phyloP scores from a whole-genome alignment of 1,284 basidiomycete genomes.

The Apiotrichum siamense region DNA sequence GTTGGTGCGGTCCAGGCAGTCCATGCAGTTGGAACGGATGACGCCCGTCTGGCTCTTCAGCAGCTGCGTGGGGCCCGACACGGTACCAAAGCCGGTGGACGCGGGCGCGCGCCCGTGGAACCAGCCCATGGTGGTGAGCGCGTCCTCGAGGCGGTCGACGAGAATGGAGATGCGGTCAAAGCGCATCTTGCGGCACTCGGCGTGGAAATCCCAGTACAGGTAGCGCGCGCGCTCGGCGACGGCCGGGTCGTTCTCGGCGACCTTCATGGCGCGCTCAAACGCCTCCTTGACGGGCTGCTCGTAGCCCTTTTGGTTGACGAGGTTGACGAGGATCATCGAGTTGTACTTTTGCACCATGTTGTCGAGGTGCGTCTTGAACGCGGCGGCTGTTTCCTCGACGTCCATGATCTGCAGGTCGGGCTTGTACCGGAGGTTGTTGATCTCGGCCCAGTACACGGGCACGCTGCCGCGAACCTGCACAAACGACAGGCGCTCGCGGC shows the following conservation, averaged over 20 bases:
- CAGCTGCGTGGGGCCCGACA: constrained; percentile 18
- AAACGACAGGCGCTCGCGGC: constrained; percentile 60
- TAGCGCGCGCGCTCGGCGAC: constrained; percentile 60
- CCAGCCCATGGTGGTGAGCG: constrained; percentile 67
- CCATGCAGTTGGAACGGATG: constrained; percentile 61
- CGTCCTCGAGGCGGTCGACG: constrained; percentile 68
- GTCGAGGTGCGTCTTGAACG: constrained; percentile 68
- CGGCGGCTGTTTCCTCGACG: constrained; percentile 69
- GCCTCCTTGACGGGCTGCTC: constrained; percentile 96
- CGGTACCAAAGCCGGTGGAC: constrained; percentile 12
- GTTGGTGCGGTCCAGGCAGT: constrained; percentile 94
- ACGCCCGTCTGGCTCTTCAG: constrained; percentile 45
- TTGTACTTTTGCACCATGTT: constrained; percentile 74
- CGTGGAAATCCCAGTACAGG: constrained; percentile 97
- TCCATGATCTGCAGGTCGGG: constrained; percentile 98
- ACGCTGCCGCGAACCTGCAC: constrained; percentile 92
- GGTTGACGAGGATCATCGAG: constrained; percentile 74
- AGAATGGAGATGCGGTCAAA: constrained; percentile 88
- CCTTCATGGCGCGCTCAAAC: constrained; percentile 67
- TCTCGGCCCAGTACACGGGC: constrained; percentile 93
- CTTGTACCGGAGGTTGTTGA: constrained; percentile 94
- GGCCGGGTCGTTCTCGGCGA: constrained; percentile 32
- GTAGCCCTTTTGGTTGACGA: constrained; percentile 92
- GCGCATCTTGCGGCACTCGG: constrained; percentile 89
- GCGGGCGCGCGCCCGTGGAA: constrained; percentile 24